phyloP scores from a whole-genome alignment of 1,284 basidiomycete species.

The Chondrostereum purpureum region DNA sequence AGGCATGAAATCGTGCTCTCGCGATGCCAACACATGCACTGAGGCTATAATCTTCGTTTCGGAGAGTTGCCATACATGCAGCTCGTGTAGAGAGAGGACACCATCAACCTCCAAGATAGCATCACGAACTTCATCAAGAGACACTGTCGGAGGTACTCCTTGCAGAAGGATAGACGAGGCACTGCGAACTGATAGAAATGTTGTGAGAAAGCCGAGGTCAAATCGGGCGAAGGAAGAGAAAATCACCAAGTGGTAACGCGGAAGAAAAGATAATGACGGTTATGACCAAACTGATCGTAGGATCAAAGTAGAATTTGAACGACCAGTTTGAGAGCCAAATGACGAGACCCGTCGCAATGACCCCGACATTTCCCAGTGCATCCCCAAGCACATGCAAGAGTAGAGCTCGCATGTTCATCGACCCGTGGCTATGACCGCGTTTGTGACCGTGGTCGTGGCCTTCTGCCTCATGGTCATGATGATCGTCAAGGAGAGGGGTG shows the following conservation, averaged over 20 bases:
- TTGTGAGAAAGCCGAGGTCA: slow-evolving; percentile 12
- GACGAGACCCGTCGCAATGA: slow-evolving; percentile 90
- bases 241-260: slow-evolving; percentile 84
- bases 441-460: too few relatives aligned
- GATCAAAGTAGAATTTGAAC: slow-evolving; percentile 91
- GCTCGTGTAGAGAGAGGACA: slow-evolving; percentile 88
- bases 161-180: slow-evolving; percentile 97
- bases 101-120: slow-evolving; percentile 81
- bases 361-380: slow-evolving; percentile 95
- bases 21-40: slow-evolving; percentile 87
- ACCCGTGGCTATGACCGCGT: slow-evolving; percentile 39
- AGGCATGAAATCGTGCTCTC: slow-evolving; percentile 84
- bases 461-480: background rate
- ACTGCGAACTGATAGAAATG: slow-evolving; percentile 61
- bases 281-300: slow-evolving; percentile 90
- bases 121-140: slow-evolving; percentile 78
- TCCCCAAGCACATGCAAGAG: slow-evolving; percentile 95
- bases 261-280: slow-evolving; percentile 96
- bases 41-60: slow-evolving; percentile 74
- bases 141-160: slow-evolving; percentile 87
- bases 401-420: slow-evolving; percentile 98
- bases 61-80: slow-evolving; percentile 95
- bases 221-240: slow-evolving; percentile 9
- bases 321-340: slow-evolving; percentile 81
- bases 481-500: background rate